Evolutionary conservation across 140 eudicot species (phyloP), one percentile per base, ranked within the genome.

Genomic region (Ambrosia hybrid): DNA sequence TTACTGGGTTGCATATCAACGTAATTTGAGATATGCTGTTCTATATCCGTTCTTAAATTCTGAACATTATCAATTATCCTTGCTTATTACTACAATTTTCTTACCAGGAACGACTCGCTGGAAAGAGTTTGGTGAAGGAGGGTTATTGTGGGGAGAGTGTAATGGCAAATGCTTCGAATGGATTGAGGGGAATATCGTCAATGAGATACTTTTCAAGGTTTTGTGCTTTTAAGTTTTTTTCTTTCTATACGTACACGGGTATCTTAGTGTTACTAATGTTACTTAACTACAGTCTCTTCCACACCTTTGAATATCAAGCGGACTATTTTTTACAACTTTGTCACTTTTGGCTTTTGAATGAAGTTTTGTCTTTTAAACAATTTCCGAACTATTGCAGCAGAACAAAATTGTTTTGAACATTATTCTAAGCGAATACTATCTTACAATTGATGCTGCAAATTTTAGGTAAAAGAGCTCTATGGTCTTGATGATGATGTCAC

Each of bases 121-220:
- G 99, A 83, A 88, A 45, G 97, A 91, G 76, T 95, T 88, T 82
- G 97, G 99, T 73, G 97, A 91, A 84, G 99, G 97, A 71, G 99
- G 99, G 63, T 80, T 88, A 73, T 72, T 95, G 83, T 91, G 99
- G 97, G 96, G 92, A 64, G 99, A 91, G 79, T 95, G 99, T 78
- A 86, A 76, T 58, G 79, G 85, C 52, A 80, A 89, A 82, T 87
- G 85, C 55, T 91, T 84, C 74, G 99, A 95, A 75, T 95, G 99
- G 99, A 81, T 95, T 51, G 90, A 85, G 12, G 97, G 99, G 55
- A 58, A 85, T 78, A 81, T 94, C 3, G 74, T 91, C 17, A 70
- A 82, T 61, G 89, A 84, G 66, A 85, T 91, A 43, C 78, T 91
- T 61, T 71, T 51, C 10, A 86, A 90, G 99, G 99, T 94, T 51